Percentiles rank a stretch among this genome's conserved stretches.
phyloP scores from a whole-genome alignment of 2,329 filamentous ascomycete genomes.

The Hypomyces rosellus region DNA sequence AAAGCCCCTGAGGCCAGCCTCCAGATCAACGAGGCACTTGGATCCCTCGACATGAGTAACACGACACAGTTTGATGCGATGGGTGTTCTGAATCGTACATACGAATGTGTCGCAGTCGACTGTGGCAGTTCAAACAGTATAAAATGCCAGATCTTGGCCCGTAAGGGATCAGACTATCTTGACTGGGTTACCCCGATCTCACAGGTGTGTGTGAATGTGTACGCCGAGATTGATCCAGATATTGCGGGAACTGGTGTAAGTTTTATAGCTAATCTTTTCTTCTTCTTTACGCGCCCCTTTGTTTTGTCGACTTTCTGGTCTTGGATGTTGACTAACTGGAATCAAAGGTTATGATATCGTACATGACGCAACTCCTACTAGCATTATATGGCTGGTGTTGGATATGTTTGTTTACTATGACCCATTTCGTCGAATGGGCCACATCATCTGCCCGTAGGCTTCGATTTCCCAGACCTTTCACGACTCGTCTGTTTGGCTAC shows the following conservation, averaged over 20 bases:
- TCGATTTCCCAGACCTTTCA: neutral
- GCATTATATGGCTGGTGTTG: constrained; percentile 5
- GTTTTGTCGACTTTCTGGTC: neutral
- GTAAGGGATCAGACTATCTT: no score
- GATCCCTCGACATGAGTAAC: neutral
- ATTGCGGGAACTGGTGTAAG: constrained; percentile 7
- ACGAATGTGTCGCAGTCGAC: neutral
- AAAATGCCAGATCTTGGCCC: no score
- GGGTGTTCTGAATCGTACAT: neutral
- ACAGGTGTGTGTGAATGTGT: no score
- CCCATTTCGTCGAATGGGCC: neutral
- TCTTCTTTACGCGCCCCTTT: neutral
- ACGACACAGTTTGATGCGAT: neutral
- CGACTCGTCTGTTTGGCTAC: neutral
- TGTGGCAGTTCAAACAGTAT: neutral
- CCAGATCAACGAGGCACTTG: neutral
- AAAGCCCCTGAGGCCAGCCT: neutral
- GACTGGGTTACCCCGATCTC: no score
- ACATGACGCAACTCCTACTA: constrained; percentile 2
- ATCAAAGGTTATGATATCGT: constrained; percentile 1
- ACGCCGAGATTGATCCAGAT: neutral
- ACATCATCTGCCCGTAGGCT: neutral
- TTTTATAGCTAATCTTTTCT: neutral
- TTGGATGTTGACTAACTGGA: no score
- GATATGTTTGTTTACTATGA: neutral